Conservation (phyloP, 345 rosid species). For the Pseudoturritis turrita region DNA sequence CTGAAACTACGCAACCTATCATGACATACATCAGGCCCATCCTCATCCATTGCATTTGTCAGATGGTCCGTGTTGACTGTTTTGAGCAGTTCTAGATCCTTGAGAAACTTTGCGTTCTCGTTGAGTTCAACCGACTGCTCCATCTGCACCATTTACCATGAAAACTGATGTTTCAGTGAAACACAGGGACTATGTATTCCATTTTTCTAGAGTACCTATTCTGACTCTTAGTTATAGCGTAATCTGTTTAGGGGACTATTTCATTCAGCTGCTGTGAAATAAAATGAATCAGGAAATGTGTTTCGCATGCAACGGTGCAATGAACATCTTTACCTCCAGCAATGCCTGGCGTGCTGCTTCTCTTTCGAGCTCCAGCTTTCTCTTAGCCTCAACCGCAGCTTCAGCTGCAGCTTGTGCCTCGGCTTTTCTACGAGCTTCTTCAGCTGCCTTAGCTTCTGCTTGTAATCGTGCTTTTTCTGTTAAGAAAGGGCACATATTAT, state of each 20-base stretch:
- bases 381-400: constrained; percentile 53
- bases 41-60: constrained; percentile 48
- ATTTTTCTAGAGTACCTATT: background rate
- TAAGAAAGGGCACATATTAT: background rate
- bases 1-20: constrained; percentile 61
- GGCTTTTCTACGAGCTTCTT: constrained; percentile 68
- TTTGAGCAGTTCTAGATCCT: constrained; percentile 77
- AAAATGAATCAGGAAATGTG: background rate
- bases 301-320: background rate
- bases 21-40: constrained; percentile 39
- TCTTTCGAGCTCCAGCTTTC: constrained; percentile 72
- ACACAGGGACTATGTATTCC: background rate
- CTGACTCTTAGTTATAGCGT: background rate
- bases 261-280: background rate
- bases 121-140: constrained; percentile 85
- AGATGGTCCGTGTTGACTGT: constrained; percentile 51
- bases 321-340: constrained; percentile 45
- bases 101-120: constrained; percentile 63
- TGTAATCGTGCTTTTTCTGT: constrained; percentile 75
- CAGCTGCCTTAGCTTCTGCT: constrained; percentile 88
- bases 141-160: constrained; percentile 49
- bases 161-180: background rate
- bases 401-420: constrained; percentile 71
- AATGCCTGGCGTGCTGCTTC: constrained; percentile 89
- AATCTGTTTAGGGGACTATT: background rate